Base-by-base conservation (phyloP, 169 alveolate genomes). In the Plasmodium yoelii region DNA sequence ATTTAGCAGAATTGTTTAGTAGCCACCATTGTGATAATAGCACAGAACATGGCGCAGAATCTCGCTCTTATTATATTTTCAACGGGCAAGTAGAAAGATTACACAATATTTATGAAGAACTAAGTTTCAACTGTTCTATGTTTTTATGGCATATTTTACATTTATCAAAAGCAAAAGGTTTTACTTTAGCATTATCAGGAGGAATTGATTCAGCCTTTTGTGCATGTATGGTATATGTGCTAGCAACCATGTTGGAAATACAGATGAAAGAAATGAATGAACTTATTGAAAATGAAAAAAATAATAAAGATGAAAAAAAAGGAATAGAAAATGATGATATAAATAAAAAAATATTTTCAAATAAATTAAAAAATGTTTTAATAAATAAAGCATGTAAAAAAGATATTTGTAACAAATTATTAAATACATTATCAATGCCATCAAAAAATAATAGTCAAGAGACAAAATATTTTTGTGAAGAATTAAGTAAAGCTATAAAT, bases 81-180 rank as follows among this genome's bases (percentile, higher is more conserved):
- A 34, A 46, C 9, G 18, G 24, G 12, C 19, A 69, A 13, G 59
- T n/a, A 59, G 46, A 55, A n/a, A 8, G 34, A 0, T 46, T 86
- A 42, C 91, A 86, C 60, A 86, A 68, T 59, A 63, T 70, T 12
- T 86, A 86, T 70, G 91, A 86, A 60, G 91, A 86, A 44, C 34
- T 86, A 24, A 59, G 87, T 22, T 86, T 86, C 57, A 86, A 86
- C n/a, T 12, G 75, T n/a, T 64, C 91, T 51, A 3, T 86, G 4
- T 86, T 69, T 59, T 59, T 86, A 28, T 86, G 91, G 91, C 65
- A 86, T 19, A 51, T 86, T 69, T 70, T 86, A 51, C 87, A 71
- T 24, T 51, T 86, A 24, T 69, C 91, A 49, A 69, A 86, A 24
- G 73, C 91, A 2, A 86, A 86, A 55, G 91, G 91, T 3, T 86